Base-by-base conservation (phyloP, 2,329 filamentous ascomycete genomes). In the Colletotrichum chrysophilum region DNA sequence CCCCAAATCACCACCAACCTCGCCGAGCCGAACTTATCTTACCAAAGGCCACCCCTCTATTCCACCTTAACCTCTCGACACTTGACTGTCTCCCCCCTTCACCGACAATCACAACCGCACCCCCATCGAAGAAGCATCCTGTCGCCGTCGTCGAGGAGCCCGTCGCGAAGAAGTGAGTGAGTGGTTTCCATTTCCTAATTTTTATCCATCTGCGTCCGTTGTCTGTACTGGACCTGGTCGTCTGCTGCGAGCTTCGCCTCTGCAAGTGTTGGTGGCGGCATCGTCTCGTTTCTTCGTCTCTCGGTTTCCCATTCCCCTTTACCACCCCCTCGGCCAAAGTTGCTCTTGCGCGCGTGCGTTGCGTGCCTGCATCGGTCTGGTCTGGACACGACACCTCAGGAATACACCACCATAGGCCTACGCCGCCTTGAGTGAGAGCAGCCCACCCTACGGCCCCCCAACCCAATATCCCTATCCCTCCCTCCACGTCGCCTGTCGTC, bases 1-100 rank as follows among this genome's bases (percentile, higher is more conserved):
- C 77, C 79, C 77, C 80, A 78, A 80, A 78, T 79, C 71, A 78
- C 79, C 79, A 78, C 78, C 77, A 80, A 80, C 74, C 71, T 76
- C 61, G 74, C 71, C 71, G 65, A 74, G 70, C 74, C 74, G 64
- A 76, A 73, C 56, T 76, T 62, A 70, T 74, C 71, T 76, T 74
- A 70, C 66, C 66, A 76, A 71, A 76, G 71, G 71, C 66, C 71
- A 76, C 74, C 74, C 65, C 74, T 68, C 64, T 76, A 76, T 69
- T 76, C 74, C 74, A 76, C 70, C 70, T 74, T 30, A 76, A 65
- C 65, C 70, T 76, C 74, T 76, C n/a, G 70, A 76, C 74, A 76
- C 70, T 76, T 74, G 74, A 52, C 65, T 61, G 58, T 76, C 70
- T 76, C 71, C 61, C 64, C 71, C 65, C 71, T 76, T 75, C 74